Percentiles rank a stretch among this genome's conserved stretches.
phyloP scores from a whole-genome alignment of 176 grass and related monocot species.

The Oryza officinalis region DNA sequence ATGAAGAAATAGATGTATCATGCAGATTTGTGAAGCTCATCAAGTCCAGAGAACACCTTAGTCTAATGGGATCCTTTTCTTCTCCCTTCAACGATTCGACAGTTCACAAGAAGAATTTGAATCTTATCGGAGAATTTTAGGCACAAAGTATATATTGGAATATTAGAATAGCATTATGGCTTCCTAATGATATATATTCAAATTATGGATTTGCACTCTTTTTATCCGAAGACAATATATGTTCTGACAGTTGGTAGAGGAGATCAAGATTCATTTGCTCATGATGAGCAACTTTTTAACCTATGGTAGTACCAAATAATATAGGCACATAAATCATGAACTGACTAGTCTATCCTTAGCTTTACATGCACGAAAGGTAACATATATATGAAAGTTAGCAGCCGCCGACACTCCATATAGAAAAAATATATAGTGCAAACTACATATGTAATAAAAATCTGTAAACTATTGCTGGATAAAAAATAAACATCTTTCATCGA shows the following conservation, averaged over 20 bases:
- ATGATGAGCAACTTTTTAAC: neutral
- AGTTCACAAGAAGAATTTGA: conserved; percentile 21
- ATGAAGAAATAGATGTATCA: neutral
- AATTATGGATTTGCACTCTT: conserved; percentile 2
- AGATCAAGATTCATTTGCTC: conserved; percentile 14
- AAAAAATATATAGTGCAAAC: too few relatives aligned
- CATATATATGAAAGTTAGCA: neutral
- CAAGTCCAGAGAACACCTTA: neutral
- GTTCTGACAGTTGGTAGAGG: conserved; percentile 16
- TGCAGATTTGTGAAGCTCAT: conserved; percentile 21
- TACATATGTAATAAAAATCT: too few relatives aligned
- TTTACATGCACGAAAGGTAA: neutral
- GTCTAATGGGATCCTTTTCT: conserved; percentile 1
- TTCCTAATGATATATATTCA: neutral
- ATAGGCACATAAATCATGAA: conserved; percentile 4
- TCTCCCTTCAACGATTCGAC: conserved; percentile 3
- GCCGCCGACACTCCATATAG: neutral
- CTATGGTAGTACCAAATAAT: conserved; percentile 32
- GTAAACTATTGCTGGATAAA: too few relatives aligned
- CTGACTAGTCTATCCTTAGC: neutral
- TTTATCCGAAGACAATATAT: conserved; percentile 20
- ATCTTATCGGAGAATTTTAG: neutral
- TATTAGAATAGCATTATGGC: neutral
- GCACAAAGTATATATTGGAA: conserved; percentile 6
- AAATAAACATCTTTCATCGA: too few relatives aligned